Evolutionary conservation across 2,329 filamentous ascomycete genomes (phyloP), one percentile per base, ranked within the genome.

Genomic region (Clonostachys solani): DNA sequence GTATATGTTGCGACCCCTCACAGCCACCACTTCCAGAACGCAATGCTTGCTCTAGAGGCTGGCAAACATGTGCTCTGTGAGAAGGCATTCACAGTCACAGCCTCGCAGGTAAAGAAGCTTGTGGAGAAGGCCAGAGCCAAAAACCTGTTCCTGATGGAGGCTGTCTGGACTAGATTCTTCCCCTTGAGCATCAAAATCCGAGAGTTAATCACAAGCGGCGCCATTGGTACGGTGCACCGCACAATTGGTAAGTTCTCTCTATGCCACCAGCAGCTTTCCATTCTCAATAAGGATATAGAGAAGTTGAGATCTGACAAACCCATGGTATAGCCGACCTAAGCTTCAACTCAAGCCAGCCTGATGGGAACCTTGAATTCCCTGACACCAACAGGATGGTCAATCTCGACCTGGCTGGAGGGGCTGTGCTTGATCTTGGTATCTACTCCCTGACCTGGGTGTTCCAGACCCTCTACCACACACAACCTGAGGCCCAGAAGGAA

Each of bases 381-480:
- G 77, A 83, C 57, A 71, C 76, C 44, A 75, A 91, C 69, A 84
- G 91, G 46, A 91, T 95, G 77, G 74, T 95, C 52, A 95, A 95
- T 66, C 76, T 77, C 17, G 85, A 92, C 58, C 76, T 96, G 41
- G 91, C 90, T 0, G 91, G 91, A 33, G 91, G 91, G 46, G 86
- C 85, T 3, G 72, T 95, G 47, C 77, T 96, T 44, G 91, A 96
- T 65, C 74, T 96, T 48, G 91, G 91, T 51, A 87, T 96, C 65
- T 96, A 96, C 72, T 82, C 88, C 42, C 69, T 96, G 51, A 95
- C 89, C 33, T 96, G 91, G 91, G 79, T 94, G 44, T 95, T 92
- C 77, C 89, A 95, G 68, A 86, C 86, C 41, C 77, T 95, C 29
- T 95, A 95, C 69, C 88, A 91, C 64, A 81, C 87, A 4, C 86